Evolutionary conservation across 495 filamentous ascomycete species (phyloP).

Genomic region (Penicillium chermesinum): DNA sequence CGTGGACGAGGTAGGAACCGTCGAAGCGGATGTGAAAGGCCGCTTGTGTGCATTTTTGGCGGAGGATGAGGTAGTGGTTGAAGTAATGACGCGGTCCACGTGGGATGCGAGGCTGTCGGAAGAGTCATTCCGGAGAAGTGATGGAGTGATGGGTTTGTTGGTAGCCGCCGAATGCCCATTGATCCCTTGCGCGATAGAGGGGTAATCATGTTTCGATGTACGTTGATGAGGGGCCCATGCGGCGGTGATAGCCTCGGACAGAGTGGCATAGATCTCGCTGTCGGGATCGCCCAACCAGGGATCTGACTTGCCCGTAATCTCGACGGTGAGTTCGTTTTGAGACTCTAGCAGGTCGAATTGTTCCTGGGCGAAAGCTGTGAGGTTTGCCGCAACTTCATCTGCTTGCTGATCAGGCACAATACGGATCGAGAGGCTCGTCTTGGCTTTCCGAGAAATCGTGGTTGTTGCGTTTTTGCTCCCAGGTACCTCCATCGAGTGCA

Average conservation of each 20-base stretch:
- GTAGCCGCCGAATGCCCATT: slow-evolving; percentile 13
- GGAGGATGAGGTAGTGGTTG: slow-evolving; percentile 37
- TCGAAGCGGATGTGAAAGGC: slow-evolving; percentile 30
- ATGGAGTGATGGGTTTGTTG: slow-evolving; percentile 9
- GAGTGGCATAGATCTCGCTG: slow-evolving; percentile 83
- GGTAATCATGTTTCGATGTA: slow-evolving; percentile 30
- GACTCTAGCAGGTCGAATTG: slow-evolving; percentile 69
- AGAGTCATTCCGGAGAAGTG: slow-evolving; percentile 36
- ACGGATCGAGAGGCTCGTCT: slow-evolving; percentile 80
- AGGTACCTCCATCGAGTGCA: slow-evolving; percentile 82
- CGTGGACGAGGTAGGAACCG: slow-evolving; percentile 54
- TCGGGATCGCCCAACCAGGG: slow-evolving; percentile 92
- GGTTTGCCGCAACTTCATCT: slow-evolving; percentile 58
- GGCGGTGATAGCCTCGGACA: slow-evolving; percentile 78
- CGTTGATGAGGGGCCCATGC: slow-evolving; percentile 57
- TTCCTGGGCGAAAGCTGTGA: slow-evolving; percentile 62
- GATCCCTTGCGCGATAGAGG: slow-evolving; percentile 14
- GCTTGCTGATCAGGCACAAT: slow-evolving; percentile 91
- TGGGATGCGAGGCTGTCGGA: slow-evolving; percentile 43
- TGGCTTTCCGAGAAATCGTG: slow-evolving; percentile 81
- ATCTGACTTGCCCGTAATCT: slow-evolving; percentile 87
- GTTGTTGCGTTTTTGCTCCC: slow-evolving; percentile 60
- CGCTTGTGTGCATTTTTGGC: slow-evolving; percentile 35
- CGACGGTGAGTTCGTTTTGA: slow-evolving; percentile 73
- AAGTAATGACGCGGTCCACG: slow-evolving; percentile 44